Conservation (phyloP, 2,329 filamentous ascomycete genomes). For the Aspergillus flavus region DNA sequence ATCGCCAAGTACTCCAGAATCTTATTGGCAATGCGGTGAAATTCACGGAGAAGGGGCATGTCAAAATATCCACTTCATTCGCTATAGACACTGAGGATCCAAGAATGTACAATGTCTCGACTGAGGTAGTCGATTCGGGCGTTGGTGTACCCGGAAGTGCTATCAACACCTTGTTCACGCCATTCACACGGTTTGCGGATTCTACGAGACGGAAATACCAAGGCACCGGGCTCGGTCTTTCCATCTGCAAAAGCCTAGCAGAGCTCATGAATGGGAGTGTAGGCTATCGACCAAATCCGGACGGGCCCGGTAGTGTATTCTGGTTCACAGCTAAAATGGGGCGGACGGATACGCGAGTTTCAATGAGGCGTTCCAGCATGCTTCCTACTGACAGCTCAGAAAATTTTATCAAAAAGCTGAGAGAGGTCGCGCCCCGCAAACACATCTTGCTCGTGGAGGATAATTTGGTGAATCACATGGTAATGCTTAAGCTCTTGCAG, state of each 20-base stretch:
- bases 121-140: conserved; percentile 57
- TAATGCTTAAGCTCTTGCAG: conserved; percentile 42
- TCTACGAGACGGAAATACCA: conserved; percentile 57
- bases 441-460: conserved; percentile 47
- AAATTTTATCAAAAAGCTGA: conserved; percentile 35
- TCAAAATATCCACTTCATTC: conserved; percentile 50
- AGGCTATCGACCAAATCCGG: conserved; percentile 49
- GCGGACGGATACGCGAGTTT: conserved; percentile 37
- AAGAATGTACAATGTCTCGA: conserved; percentile 50
- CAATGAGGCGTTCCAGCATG: conserved; percentile 28
- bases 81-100: conserved; percentile 44
- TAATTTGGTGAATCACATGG: conserved; percentile 47
- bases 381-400: conserved; percentile 12
- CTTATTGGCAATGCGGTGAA: conserved; percentile 64
- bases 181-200: conserved; percentile 59
- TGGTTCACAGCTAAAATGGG: conserved; percentile 54
- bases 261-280: conserved; percentile 60
- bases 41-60: conserved; percentile 60
- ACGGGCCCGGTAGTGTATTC: conserved; percentile 53
- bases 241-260: conserved; percentile 59
- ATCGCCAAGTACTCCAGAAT: conserved; percentile 65
- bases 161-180: conserved; percentile 55
- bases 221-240: conserved; percentile 60
- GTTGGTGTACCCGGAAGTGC: conserved; percentile 55
- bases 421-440: conserved; percentile 42